Percentiles rank a stretch among this genome's conserved stretches.
These are phyloP conservation scores for Fusarium sp. DNA, from an alignment of 2,329 filamentous ascomycete genomes.

Conservation along the genomic window DNA sequence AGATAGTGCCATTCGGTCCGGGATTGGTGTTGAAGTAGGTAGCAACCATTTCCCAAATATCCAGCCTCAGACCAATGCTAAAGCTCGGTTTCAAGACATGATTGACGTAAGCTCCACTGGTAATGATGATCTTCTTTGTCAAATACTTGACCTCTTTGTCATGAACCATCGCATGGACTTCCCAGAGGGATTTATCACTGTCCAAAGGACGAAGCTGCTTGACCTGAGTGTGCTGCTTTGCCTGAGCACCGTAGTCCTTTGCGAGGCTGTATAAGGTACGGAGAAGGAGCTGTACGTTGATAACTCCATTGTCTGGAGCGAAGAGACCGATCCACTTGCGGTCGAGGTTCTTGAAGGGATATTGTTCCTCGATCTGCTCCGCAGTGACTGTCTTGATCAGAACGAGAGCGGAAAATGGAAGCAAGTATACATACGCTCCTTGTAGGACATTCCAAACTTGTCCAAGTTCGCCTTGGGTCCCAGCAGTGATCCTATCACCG, in stretches of 20 bases:
- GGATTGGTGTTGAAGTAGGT: constrained; percentile 29
- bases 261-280: constrained; percentile 11
- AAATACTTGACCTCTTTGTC: neutral
- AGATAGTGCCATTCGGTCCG: constrained; percentile 26
- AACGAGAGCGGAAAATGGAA: fast-evolving
- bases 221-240: constrained; percentile 23
- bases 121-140: constrained; percentile 20
- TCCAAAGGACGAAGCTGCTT: constrained; percentile 1
- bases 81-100: constrained; percentile 24
- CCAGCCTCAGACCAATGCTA: constrained; percentile 8
- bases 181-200: constrained; percentile 2
- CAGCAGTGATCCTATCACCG: neutral
- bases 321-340: constrained; percentile 6
- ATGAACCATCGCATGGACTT: constrained; percentile 4
- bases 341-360: constrained; percentile 16
- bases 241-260: constrained; percentile 14
- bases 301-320: constrained; percentile 23
- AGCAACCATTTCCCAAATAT: constrained; percentile 34
- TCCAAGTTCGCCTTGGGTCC: constrained; percentile 1
- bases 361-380: constrained; percentile 5
- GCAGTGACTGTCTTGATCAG: neutral
- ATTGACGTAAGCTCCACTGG: constrained; percentile 18
- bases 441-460: constrained; percentile 5
- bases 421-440: neutral
- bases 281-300: constrained; percentile 16